These are phyloP conservation scores for Geosmithia flava DNA, from an alignment of 2,329 filamentous ascomycete species.

Conservation along the genomic window DNA sequence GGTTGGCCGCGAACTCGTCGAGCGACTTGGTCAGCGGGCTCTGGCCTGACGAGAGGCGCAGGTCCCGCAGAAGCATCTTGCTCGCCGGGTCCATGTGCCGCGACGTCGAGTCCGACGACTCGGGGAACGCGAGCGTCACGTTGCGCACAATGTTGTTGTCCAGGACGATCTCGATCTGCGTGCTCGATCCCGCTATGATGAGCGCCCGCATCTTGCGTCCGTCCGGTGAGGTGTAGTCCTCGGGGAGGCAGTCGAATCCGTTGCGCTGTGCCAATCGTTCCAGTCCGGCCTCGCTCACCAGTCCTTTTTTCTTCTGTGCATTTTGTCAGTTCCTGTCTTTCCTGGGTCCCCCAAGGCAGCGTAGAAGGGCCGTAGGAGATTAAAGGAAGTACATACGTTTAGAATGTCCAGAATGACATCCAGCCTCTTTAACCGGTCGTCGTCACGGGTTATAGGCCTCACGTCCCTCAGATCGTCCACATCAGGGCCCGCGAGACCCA, in stretches of 20 bases:
- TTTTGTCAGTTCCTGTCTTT: slow-evolving; percentile 2
- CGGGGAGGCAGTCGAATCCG: slow-evolving; percentile 53
- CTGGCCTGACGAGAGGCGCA: slow-evolving; percentile 46
- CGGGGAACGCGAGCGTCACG: slow-evolving; percentile 51
- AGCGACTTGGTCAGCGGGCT: slow-evolving; percentile 59
- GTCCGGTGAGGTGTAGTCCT: slow-evolving; percentile 33
- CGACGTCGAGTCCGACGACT: slow-evolving; percentile 43
- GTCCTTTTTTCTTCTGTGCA: slow-evolving; percentile 35
- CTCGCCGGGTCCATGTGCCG: slow-evolving; percentile 50
- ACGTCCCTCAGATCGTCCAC: slow-evolving; percentile 32
- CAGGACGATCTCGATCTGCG: slow-evolving; percentile 36
- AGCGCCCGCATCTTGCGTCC: slow-evolving; percentile 40
- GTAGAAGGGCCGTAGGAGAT: background rate
- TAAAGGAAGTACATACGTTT: slow-evolving; percentile 22
- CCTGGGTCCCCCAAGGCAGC: background rate
- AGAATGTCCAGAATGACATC: slow-evolving; percentile 37
- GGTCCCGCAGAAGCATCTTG: slow-evolving; percentile 51
- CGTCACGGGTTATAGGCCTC: slow-evolving; percentile 33
- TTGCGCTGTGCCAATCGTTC: slow-evolving; percentile 55
- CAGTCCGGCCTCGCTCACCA: slow-evolving; percentile 65
- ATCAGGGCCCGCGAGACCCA: slow-evolving; percentile 34
- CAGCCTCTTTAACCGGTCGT: slow-evolving; percentile 42
- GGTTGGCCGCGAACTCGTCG: slow-evolving; percentile 57
- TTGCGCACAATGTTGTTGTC: slow-evolving; percentile 48
- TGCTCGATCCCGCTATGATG: slow-evolving; percentile 43